Evolutionary conservation across 441 rosid genomes (phyloP).

Genomic region (Brassica hybrid): DNA sequence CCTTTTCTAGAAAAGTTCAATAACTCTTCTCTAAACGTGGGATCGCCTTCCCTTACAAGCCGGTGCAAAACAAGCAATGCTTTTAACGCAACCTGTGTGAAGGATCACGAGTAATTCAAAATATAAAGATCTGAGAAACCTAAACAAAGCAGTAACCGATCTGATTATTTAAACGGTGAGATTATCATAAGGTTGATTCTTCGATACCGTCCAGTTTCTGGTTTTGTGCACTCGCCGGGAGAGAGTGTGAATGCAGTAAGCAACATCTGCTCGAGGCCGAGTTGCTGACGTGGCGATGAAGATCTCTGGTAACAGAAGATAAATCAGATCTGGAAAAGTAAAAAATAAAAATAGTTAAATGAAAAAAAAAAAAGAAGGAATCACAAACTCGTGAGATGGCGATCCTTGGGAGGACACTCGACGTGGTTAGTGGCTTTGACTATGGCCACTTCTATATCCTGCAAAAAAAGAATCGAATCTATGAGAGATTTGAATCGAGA

Average conservation of each 20-base stretch:
- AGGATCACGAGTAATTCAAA: background rate
- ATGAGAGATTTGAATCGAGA: constrained; percentile 1
- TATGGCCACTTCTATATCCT: constrained; percentile 95
- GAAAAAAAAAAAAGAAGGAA: background rate
- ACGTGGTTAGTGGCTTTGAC: constrained; percentile 98
- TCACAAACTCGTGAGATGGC: constrained; percentile 79
- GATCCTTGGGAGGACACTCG: constrained; percentile 89
- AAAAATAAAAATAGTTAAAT: background rate
- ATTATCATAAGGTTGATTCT: background rate
- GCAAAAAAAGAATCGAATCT: constrained; percentile 26
- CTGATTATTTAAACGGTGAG: background rate
- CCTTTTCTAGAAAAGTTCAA: constrained; percentile 75
- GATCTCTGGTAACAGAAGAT: constrained; percentile 59
- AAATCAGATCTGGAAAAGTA: constrained; percentile 11
- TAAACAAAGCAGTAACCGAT: background rate
- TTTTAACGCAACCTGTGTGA: constrained; percentile 84
- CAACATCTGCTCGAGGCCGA: constrained; percentile 85
- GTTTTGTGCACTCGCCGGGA: constrained; percentile 73
- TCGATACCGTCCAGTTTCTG: constrained; percentile 76
- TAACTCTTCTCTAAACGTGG: constrained; percentile 87
- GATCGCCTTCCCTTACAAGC: constrained; percentile 90
- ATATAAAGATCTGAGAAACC: no score
- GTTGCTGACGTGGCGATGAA: constrained; percentile 71
- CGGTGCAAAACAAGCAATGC: constrained; percentile 88
- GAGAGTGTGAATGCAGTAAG: constrained; percentile 74